Evolutionary conservation across 1,139 yeast species (phyloP).

Genomic region (Arxiozyma slooffiae): DNA sequence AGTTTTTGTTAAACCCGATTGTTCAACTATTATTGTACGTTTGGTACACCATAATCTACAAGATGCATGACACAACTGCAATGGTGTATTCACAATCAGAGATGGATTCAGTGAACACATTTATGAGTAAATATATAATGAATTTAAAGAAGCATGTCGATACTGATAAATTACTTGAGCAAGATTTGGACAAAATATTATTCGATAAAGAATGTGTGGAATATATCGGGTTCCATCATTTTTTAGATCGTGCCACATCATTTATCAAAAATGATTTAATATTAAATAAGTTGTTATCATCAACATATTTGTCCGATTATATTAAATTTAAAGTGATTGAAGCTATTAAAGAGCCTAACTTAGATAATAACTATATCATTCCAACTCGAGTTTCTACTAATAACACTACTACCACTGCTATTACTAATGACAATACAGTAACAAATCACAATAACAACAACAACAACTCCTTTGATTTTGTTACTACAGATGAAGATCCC

Average conservation of each 20-base stretch:
- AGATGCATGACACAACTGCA: background rate
- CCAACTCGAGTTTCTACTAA: background rate
- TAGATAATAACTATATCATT: background rate
- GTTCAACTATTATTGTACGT: slow-evolving; percentile 17
- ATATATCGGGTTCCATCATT: slow-evolving; percentile 17
- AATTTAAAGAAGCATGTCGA: slow-evolving; percentile 13
- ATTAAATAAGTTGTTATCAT: slow-evolving; percentile 10
- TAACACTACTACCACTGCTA: background rate
- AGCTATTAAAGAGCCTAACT: slow-evolving; percentile 4
- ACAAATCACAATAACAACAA: background rate
- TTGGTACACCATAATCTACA: slow-evolving; percentile 14
- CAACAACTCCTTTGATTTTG: background rate
- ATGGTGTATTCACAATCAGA: slow-evolving; percentile 5
- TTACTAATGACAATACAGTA: no score
- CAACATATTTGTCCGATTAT: slow-evolving; percentile 7
- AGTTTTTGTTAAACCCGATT: slow-evolving; percentile 16
- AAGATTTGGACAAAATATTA: slow-evolving; percentile 15
- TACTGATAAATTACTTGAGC: slow-evolving; percentile 12
- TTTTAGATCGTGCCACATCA: slow-evolving; percentile 11
- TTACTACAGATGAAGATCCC: background rate
- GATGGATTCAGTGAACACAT: slow-evolving; percentile 9
- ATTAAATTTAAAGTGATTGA: slow-evolving; percentile 7
- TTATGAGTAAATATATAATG: slow-evolving; percentile 16
- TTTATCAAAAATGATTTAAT: slow-evolving; percentile 15
- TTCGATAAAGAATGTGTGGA: slow-evolving; percentile 14